Conservation (phyloP, 768 basidiomycete genomes). For the Pulveroboletus ravenelii region DNA sequence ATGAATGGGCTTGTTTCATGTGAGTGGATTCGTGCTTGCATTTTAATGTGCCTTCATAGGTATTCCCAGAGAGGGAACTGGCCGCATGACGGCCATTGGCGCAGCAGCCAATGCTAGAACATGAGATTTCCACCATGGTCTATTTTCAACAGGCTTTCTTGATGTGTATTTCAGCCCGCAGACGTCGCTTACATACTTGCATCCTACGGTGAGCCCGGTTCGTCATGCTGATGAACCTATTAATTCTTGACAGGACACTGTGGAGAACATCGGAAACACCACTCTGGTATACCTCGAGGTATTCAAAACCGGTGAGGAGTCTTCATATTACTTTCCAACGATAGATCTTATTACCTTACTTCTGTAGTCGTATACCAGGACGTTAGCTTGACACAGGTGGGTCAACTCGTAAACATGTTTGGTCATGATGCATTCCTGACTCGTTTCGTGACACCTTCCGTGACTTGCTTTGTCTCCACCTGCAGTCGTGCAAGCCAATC, state of each 20-base stretch:
- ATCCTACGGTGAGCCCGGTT: constrained; percentile 7
- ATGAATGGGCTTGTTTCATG: constrained; percentile 63
- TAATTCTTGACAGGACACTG: constrained; percentile 37
- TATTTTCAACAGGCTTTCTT: neutral
- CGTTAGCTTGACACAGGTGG: constrained; percentile 45
- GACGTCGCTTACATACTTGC: constrained; percentile 9
- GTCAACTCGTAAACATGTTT: too few relatives aligned
- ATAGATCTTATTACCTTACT: neutral
- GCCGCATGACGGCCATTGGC: constrained; percentile 51
- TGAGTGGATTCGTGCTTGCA: constrained; percentile 19
- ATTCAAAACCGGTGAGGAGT: constrained; percentile 37
- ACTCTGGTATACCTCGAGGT: constrained; percentile 47
- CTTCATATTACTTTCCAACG: neutral
- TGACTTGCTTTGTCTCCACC: constrained; percentile 47
- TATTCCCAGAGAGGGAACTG: constrained; percentile 36
- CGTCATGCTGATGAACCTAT: neutral
- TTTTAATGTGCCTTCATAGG: neutral
- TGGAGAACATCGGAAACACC: constrained; percentile 51
- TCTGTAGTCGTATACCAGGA: constrained; percentile 24
- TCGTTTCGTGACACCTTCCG: constrained; percentile 7
- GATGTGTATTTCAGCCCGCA: constrained; percentile 9
- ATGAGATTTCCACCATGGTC: constrained; percentile 44
- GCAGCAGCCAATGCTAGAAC: constrained; percentile 49
- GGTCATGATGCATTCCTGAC: neutral
- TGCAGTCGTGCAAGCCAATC: constrained; percentile 42